phyloP scores from a whole-genome alignment of 2,329 filamentous ascomycete genomes.

The Pseudocercospora pini-densiflorae region DNA sequence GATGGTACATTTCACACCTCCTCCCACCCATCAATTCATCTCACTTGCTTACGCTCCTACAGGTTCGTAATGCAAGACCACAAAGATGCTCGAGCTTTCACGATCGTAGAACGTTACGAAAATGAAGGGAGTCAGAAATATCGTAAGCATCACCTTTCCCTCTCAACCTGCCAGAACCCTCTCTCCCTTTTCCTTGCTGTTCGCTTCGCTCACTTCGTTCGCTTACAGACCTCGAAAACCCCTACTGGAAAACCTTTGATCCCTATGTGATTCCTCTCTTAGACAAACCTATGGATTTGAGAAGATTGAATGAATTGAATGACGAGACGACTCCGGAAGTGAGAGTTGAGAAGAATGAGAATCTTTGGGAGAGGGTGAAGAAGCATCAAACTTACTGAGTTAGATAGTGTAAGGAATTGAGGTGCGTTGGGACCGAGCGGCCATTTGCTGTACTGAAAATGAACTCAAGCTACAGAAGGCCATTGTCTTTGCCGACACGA shows the following conservation, averaged over 20 bases:
- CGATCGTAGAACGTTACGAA: slow-evolving; percentile 74
- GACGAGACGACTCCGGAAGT: slow-evolving; percentile 55
- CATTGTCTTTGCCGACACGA: no score
- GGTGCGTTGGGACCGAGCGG: no score
- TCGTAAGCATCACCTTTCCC: slow-evolving; percentile 33
- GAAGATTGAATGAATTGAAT: slow-evolving; percentile 66
- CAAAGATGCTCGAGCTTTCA: slow-evolving; percentile 70
- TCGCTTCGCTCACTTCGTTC: no score
- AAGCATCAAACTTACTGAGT: slow-evolving; percentile 38
- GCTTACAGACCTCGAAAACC: slow-evolving; percentile 56
- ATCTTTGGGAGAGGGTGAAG: slow-evolving; percentile 41
- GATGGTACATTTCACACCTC: slow-evolving; percentile 34
- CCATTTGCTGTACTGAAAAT: no score
- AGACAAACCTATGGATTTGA: slow-evolving; percentile 70
- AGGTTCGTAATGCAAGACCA: slow-evolving; percentile 82
- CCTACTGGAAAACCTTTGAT: slow-evolving; percentile 78
- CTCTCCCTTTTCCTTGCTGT: no score
- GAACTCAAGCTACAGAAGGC: no score
- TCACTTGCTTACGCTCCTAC: background rate
- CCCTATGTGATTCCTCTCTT: slow-evolving; percentile 72
- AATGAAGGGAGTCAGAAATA: slow-evolving; percentile 61
- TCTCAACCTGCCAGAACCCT: background rate
- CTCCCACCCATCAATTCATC: background rate
- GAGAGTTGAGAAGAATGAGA: slow-evolving; percentile 39
- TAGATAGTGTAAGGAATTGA: background rate